These are phyloP conservation scores for Pichia sporocuriosa DNA, from an alignment of 805 yeast species.

Conservation along the genomic window DNA sequence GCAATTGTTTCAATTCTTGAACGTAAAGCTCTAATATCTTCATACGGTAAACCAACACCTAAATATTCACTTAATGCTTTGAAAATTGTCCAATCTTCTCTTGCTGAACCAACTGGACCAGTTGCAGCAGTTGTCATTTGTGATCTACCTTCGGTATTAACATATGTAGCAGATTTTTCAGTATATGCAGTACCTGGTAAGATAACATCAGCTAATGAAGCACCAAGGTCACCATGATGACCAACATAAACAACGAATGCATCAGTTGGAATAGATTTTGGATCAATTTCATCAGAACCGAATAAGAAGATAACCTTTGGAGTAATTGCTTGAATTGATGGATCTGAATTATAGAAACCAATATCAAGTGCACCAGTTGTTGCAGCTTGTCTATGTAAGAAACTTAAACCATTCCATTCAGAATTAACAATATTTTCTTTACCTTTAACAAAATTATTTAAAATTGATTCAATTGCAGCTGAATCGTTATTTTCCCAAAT, in stretches of 20 bases:
- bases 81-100: conserved; percentile 87
- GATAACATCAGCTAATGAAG: conserved; percentile 80
- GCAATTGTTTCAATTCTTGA: conserved; percentile 68
- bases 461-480: conserved; percentile 47
- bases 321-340: conserved; percentile 39
- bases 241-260: conserved; percentile 88
- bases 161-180: conserved; percentile 77
- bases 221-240: conserved; percentile 88
- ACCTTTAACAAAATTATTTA: conserved; percentile 55
- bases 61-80: conserved; percentile 78
- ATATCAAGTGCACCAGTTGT: conserved; percentile 81
- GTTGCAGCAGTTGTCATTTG: conserved; percentile 83
- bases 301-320: conserved; percentile 75
- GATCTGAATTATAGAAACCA: conserved; percentile 55
- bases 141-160: conserved; percentile 86
- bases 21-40: conserved; percentile 61
- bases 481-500: conserved; percentile 65
- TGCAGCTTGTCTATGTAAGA: conserved; percentile 81
- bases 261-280: conserved; percentile 67
- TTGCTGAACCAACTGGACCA: conserved; percentile 80
- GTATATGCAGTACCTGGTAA: conserved; percentile 87
- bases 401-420: conserved; percentile 77
- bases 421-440: conserved; percentile 54
- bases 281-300: conserved; percentile 76
- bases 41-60: conserved; percentile 66